A percentile compares a stretch with the other conserved stretches of the same genome.
phyloP scores from a whole-genome alignment of 768 basidiomycete species.

The Steccherinum ochraceum region DNA sequence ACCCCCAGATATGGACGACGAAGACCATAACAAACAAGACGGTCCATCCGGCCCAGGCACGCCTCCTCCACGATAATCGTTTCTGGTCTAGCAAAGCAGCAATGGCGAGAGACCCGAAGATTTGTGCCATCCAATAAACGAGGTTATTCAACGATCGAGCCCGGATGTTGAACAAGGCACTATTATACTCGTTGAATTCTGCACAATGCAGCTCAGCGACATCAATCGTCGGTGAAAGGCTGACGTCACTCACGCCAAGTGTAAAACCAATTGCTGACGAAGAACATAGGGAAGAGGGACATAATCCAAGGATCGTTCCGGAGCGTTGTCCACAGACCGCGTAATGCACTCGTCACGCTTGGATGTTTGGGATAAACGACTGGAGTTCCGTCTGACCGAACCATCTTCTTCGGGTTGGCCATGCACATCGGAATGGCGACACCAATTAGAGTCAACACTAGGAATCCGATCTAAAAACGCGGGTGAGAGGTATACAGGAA shows the following conservation, averaged over 20 bases:
- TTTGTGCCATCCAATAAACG: slow-evolving; percentile 74
- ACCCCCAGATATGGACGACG: slow-evolving; percentile 67
- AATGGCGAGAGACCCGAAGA: slow-evolving; percentile 65
- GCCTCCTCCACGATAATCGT: slow-evolving; percentile 49
- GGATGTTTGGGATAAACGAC: slow-evolving; percentile 57
- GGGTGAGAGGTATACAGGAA: not conserved
- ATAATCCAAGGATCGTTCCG: slow-evolving; percentile 65
- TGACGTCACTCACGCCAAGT: slow-evolving; percentile 65
- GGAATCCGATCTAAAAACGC: slow-evolving; percentile 68
- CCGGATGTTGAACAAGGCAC: slow-evolving; percentile 70
- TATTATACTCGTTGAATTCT: slow-evolving; percentile 79
- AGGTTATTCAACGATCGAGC: slow-evolving; percentile 70
- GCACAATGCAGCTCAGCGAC: slow-evolving; percentile 5
- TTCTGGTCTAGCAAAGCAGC: slow-evolving; percentile 59
- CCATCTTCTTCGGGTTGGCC: slow-evolving; percentile 64
- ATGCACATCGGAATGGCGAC: slow-evolving; percentile 62
- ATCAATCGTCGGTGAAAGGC: not conserved
- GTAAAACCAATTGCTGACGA: slow-evolving; percentile 80
- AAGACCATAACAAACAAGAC: slow-evolving; percentile 60
- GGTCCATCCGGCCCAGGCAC: slow-evolving; percentile 67
- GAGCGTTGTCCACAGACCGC: slow-evolving; percentile 60
- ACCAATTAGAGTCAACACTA: slow-evolving; percentile 65
- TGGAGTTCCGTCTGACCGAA: slow-evolving; percentile 69
- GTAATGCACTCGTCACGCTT: slow-evolving; percentile 72
- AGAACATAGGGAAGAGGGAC: slow-evolving; percentile 78